Base-by-base conservation (phyloP, 495 filamentous ascomycete genomes). In the Penicillium silybi region DNA sequence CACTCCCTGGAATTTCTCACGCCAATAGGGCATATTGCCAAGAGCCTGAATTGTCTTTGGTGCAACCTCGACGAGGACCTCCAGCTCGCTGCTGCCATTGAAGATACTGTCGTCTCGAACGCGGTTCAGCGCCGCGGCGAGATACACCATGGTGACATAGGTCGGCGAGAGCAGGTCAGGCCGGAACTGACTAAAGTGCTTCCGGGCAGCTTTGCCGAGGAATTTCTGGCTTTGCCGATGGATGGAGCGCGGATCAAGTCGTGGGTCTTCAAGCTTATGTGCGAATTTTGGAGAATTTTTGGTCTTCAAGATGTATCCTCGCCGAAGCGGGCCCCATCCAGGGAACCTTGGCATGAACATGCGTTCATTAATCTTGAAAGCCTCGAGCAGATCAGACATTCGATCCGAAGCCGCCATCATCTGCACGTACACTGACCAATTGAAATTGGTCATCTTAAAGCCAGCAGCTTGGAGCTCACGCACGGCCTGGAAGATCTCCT, bases 341-440 rank as follows among this genome's bases (percentile, higher is more conserved):
- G 75, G 75, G 79, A 88, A 95, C 39, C 79, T 72, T 5, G 80
- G 80, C 80, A 92, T 90, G 49, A 96, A 82, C 27, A 82, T 76
- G 11, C 70, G 54, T 68, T 96, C 90, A 69, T 86, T 90, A 18
- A 82, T 56, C 26, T 60, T 46, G 63, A 93, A 93, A 35, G 89
- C 88, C 20, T 71, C 58, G 4, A 70, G 3, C 34, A 68, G 63
- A 22, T 79, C 64, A 10, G 52, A 46, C 10, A 41, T 41, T 7
- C 58, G 44, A 4, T 68, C 62, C 2, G 77, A 81, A 25, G 59
- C 61, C 0, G 78, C 70, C 44, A 84, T 71, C 48, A 73, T 56
- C 50, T 78, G 71, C 17, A 83, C 63, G 38, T 78, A 75, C 15
- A 64, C 72, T 25, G 73, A 74, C 74, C 80, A 81, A 35, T 81